Evolutionary conservation across 225 moss, liverwort and hornwort species (phyloP).

Genomic region (Rhytidiadelphus loreus): DNA sequence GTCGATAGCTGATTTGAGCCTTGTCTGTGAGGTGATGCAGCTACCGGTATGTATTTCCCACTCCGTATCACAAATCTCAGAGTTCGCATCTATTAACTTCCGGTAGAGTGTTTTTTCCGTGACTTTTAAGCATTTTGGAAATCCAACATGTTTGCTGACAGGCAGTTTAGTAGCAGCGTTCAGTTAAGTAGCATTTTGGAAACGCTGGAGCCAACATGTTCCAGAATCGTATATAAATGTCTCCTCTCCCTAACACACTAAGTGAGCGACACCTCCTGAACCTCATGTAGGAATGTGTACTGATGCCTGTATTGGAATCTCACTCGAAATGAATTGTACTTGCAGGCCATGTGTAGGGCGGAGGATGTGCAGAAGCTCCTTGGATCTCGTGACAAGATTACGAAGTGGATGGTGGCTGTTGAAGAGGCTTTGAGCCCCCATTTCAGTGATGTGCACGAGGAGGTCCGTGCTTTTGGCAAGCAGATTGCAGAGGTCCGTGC

Average conservation of each 20-base stretch:
- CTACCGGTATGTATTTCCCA: not conserved
- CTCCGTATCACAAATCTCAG: not conserved
- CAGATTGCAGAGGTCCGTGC: not conserved
- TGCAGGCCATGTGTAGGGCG: not conserved
- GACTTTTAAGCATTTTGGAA: not conserved
- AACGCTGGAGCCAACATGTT: not conserved
- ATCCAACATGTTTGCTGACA: not conserved
- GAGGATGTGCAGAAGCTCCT: not conserved
- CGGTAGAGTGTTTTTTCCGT: too few relatives aligned
- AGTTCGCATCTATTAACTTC: not conserved
- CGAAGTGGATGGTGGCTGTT: slow-evolving; percentile 4
- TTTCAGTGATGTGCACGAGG: not conserved
- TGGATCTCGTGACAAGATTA: not conserved
- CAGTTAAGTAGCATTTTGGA: not conserved
- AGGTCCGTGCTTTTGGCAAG: not conserved
- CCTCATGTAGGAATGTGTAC: not conserved
- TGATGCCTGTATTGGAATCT: not conserved
- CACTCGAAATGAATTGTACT: not conserved
- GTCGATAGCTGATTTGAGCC: slow-evolving; percentile 30
- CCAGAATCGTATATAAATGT: not conserved
- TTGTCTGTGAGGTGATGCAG: not conserved
- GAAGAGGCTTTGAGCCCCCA: not conserved
- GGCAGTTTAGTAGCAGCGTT: too few relatives aligned
- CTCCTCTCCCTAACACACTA: not conserved
- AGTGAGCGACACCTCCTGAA: not conserved